These are phyloP conservation scores for Solanum ahanhuiri DNA, from an alignment of 257 asterid species.

Conservation along the genomic window DNA sequence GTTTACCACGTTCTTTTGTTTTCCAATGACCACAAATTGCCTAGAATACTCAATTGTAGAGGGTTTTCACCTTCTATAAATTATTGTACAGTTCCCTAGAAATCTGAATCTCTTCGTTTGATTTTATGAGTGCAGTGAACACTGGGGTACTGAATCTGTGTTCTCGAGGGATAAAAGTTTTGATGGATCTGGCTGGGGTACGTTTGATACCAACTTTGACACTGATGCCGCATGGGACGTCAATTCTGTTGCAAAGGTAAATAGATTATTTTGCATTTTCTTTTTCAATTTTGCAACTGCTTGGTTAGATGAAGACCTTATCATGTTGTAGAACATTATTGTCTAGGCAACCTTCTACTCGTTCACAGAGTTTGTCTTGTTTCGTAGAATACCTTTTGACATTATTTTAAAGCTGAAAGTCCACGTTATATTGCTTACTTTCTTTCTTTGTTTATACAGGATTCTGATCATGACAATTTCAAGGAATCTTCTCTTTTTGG, in stretches of 20 bases:
- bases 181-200: constrained; percentile 72
- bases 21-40: neutral
- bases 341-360: neutral
- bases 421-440: neutral
- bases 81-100: neutral
- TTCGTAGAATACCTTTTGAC: neutral
- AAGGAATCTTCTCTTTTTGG: constrained; percentile 46
- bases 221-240: constrained; percentile 59
- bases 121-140: constrained; percentile 47
- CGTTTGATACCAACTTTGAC: constrained; percentile 58
- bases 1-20: neutral
- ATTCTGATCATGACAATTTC: constrained; percentile 30
- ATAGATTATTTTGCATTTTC: neutral
- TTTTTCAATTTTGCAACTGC: neutral
- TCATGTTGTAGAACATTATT: neutral
- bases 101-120: neutral
- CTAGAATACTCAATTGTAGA: neutral
- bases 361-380: neutral
- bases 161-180: constrained; percentile 31
- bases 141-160: constrained; percentile 20
- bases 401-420: constrained; percentile 3
- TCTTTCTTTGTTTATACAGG: constrained; percentile 36
- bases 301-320: neutral
- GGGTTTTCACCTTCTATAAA: neutral
- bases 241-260: constrained; percentile 24